These are phyloP conservation scores for Macadamia tetraphylla DNA, from an alignment of 164 flowering plant genomes.

Conservation along the genomic window DNA sequence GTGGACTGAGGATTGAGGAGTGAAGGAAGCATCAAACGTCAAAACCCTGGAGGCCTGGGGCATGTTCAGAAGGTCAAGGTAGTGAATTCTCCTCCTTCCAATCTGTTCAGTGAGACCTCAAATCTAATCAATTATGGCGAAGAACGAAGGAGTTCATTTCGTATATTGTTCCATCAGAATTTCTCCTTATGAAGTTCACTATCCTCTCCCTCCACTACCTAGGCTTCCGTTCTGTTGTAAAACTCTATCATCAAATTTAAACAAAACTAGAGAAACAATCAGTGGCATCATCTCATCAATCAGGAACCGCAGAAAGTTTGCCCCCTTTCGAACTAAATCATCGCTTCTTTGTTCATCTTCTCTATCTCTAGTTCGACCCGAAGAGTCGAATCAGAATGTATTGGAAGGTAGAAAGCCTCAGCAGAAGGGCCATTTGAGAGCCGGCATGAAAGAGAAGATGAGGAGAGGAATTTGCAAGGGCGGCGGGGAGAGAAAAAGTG, in stretches of 20 bases:
- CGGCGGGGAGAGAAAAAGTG: too few species aligned
- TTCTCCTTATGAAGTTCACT: slow-evolving; percentile 10
- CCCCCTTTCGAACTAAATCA: slow-evolving; percentile 1
- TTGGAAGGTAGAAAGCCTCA: slow-evolving; percentile 19
- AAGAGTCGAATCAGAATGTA: slow-evolving; percentile 25
- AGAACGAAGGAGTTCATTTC: slow-evolving; percentile 37
- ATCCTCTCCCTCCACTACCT: slow-evolving; percentile 6
- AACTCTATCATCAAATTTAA: slow-evolving; percentile 18
- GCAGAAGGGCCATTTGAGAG: slow-evolving; percentile 23
- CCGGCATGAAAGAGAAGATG: slow-evolving; percentile 38
- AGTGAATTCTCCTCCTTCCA: not conserved
- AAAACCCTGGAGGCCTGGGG: not conserved
- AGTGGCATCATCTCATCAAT: slow-evolving; percentile 23
- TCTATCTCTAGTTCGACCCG: slow-evolving; percentile 23
- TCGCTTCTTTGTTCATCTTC: slow-evolving; percentile 36
- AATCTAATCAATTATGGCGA: slow-evolving; percentile 21
- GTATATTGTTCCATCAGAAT: slow-evolving; percentile 37
- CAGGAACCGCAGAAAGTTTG: slow-evolving; percentile 8
- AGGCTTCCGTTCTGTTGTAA: slow-evolving; percentile 25
- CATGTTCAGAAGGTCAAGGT: not conserved
- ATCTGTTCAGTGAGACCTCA: not conserved
- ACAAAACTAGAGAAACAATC: slow-evolving; percentile 17
- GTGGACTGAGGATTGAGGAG: too few species aligned
- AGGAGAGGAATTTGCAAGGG: slow-evolving; percentile 14
- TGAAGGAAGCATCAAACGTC: too few species aligned